These are phyloP conservation scores for Sporothrix inflata DNA, from an alignment of 2,329 filamentous ascomycete genomes.

Conservation along the genomic window DNA sequence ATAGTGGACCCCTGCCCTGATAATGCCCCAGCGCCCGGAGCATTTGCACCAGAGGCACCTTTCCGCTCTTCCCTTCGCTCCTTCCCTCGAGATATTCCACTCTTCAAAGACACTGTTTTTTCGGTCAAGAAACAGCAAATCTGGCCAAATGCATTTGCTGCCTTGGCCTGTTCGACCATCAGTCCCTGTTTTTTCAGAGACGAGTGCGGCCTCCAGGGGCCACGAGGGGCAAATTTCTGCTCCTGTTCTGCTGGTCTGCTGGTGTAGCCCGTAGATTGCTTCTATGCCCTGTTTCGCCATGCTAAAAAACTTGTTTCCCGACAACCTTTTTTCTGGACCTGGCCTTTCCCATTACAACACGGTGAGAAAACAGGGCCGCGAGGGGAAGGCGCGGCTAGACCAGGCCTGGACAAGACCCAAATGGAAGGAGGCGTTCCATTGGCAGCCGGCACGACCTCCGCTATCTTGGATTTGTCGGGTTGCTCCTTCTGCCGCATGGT, in stretches of 20 bases:
- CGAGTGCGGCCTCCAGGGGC: neutral
- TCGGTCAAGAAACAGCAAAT: no score
- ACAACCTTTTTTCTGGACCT: neutral
- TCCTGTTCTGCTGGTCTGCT: no score
- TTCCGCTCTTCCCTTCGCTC: neutral
- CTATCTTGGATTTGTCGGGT: slow-evolving; percentile 1
- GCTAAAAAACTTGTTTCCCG: neutral
- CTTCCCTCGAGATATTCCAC: neutral
- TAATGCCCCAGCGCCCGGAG: slow-evolving; percentile 1
- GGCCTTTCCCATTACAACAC: neutral
- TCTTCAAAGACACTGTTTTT: neutral
- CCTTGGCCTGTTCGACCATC: no score
- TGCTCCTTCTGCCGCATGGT: slow-evolving; percentile 11
- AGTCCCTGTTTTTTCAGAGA: neutral
- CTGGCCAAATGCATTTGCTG: no score
- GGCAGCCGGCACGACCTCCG: slow-evolving; percentile 1
- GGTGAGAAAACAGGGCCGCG: neutral
- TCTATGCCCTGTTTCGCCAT: neutral
- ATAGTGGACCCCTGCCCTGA: neutral
- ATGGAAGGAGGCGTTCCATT: slow-evolving; percentile 13
- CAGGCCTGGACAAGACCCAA: neutral
- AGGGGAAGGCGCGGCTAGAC: neutral
- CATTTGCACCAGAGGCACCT: neutral
- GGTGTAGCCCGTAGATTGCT: neutral
- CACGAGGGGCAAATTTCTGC: neutral